Conservation (phyloP, 257 asterid species). For the Plantago major region DNA sequence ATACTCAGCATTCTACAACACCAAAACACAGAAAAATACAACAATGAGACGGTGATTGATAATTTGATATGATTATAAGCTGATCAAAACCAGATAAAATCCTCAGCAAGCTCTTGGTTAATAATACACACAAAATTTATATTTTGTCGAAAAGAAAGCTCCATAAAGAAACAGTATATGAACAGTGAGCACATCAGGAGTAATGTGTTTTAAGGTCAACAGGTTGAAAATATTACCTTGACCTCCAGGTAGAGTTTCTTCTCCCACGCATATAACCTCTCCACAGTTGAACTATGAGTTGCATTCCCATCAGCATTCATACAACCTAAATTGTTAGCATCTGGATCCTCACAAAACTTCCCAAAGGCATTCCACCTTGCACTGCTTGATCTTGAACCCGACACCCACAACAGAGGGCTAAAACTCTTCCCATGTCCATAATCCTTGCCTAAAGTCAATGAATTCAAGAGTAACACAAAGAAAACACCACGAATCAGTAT, state of each 20-base stretch:
- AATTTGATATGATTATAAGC: too few relatives aligned
- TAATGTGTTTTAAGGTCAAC: neutral
- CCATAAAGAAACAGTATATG: neutral
- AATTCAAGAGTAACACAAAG: conserved; percentile 4
- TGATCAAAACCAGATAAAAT: too few relatives aligned
- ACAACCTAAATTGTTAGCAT: conserved; percentile 30
- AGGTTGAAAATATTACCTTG: conserved; percentile 46
- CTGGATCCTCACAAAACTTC: conserved; percentile 68
- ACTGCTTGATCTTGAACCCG: conserved; percentile 71
- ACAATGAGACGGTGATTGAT: too few relatives aligned
- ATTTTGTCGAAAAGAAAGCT: too few relatives aligned
- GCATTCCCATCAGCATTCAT: conserved; percentile 33
- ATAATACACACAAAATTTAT: too few relatives aligned
- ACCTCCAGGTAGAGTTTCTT: conserved; percentile 85
- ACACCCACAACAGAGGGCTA: conserved; percentile 56
- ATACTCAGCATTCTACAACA: conserved; percentile 64
- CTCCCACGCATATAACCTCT: conserved; percentile 88
- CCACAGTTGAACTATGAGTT: conserved; percentile 78
- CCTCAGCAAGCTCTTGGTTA: too few relatives aligned
- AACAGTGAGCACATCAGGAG: neutral
- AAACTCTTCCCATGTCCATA: conserved; percentile 43
- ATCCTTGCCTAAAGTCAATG: conserved; percentile 34
- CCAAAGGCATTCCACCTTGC: conserved; percentile 87
- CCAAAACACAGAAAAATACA: conserved; percentile 7
- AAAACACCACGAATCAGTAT: neutral